Conservation (phyloP, 495 filamentous ascomycete species). For the Endocarpon pusillum region DNA sequence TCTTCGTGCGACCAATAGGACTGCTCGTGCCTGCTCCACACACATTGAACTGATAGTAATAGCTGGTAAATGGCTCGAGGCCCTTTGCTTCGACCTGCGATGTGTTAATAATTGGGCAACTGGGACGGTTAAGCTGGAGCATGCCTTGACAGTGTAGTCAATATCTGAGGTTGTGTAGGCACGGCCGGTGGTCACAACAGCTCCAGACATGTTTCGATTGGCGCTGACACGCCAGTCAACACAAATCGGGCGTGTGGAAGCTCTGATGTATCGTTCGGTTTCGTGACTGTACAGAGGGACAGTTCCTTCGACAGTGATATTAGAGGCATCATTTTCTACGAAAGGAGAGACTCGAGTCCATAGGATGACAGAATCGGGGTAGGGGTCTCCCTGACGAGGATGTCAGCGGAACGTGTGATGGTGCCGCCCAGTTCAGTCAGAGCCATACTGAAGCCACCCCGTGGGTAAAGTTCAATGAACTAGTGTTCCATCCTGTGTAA, state of each 20-base stretch:
- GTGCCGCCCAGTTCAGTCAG: too few species aligned
- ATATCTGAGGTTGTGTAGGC: slow-evolving; percentile 49
- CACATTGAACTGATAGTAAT: slow-evolving; percentile 40
- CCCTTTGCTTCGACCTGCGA: slow-evolving; percentile 38
- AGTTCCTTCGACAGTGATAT: slow-evolving; percentile 34
- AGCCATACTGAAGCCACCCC: slow-evolving; percentile 52
- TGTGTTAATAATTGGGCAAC: neutral
- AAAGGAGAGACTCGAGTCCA: slow-evolving; percentile 49
- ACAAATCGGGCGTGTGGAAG: slow-evolving; percentile 38
- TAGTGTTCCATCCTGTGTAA: slow-evolving; percentile 11
- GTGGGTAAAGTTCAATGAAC: slow-evolving; percentile 44
- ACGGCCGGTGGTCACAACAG: slow-evolving; percentile 27
- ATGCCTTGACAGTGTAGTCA: slow-evolving; percentile 51
- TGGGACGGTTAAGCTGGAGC: neutral
- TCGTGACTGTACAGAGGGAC: slow-evolving; percentile 41
- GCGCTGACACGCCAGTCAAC: slow-evolving; percentile 34
- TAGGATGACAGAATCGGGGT: slow-evolving; percentile 42
- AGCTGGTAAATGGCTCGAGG: slow-evolving; percentile 38
- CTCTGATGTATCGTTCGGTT: slow-evolving; percentile 31
- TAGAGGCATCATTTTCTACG: slow-evolving; percentile 33
- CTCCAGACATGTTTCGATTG: slow-evolving; percentile 16
- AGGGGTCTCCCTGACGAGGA: slow-evolving; percentile 54
- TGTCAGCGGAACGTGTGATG: too few species aligned
- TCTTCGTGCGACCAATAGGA: slow-evolving; percentile 37
- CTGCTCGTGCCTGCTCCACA: slow-evolving; percentile 29